Percentiles rank a stretch among this genome's conserved stretches.
Evolutionary conservation across 352 stramenopile species (phyloP).

Genomic region (Globisporangium rhizosaccharum): DNA sequence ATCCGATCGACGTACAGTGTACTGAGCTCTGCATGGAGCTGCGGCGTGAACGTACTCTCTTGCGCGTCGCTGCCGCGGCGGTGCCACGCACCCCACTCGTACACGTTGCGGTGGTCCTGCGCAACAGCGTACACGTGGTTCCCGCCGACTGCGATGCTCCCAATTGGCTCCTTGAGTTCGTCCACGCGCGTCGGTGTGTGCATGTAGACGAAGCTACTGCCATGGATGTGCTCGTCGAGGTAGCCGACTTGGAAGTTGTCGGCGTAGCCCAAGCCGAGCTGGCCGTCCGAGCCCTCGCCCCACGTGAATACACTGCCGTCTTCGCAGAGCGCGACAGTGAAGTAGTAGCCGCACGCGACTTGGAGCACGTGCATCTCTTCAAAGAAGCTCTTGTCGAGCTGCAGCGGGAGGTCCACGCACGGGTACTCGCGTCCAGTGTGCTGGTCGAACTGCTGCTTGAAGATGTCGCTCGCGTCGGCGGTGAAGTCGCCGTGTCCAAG

Average conservation of each 20-base stretch:
- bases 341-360: constrained; percentile 73
- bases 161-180: constrained; percentile 51
- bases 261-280: constrained; percentile 57
- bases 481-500: constrained; percentile 68
- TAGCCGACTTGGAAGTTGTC: constrained; percentile 65
- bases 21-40: constrained; percentile 41
- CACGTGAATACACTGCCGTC: constrained; percentile 69
- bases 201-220: constrained; percentile 75
- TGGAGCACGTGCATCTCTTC: constrained; percentile 67
- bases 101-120: constrained; percentile 38
- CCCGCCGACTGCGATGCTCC: constrained; percentile 42
- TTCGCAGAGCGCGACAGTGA: constrained; percentile 60
- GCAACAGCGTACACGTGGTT: constrained; percentile 71
- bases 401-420: constrained; percentile 57
- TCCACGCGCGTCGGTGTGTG: constrained; percentile 53
- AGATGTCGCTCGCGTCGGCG: constrained; percentile 38
- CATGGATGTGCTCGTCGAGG: constrained; percentile 60
- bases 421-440: constrained; percentile 65
- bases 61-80: constrained; percentile 35
- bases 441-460: constrained; percentile 57
- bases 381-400: constrained; percentile 65
- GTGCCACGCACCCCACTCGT: constrained; percentile 69
- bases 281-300: constrained; percentile 69
- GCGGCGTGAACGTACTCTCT: constrained; percentile 49
- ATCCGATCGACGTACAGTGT: constrained; percentile 41